Conservation (phyloP, 768 basidiomycete genomes). For the Mycena vulgaris region DNA sequence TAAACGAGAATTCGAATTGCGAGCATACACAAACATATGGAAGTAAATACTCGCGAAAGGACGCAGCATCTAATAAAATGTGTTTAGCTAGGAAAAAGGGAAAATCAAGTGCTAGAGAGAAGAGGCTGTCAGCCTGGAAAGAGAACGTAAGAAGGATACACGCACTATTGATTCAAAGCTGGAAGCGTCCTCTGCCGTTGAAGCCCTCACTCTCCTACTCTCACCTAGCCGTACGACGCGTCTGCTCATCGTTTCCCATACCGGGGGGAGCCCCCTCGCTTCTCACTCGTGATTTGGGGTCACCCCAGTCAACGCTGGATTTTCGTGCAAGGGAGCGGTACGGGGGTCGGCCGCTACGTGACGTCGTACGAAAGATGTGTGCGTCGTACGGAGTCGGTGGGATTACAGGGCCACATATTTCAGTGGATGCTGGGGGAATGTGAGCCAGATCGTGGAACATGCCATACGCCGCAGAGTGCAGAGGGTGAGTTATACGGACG, state of each 20-base stretch:
- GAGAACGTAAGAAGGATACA: neutral
- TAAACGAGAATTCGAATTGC: too few species aligned
- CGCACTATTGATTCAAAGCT: neutral
- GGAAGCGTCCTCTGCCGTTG: neutral
- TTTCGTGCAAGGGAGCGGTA: neutral
- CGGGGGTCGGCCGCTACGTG: too few species aligned
- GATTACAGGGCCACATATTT: too few species aligned
- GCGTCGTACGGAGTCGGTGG: neutral
- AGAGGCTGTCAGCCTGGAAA: neutral
- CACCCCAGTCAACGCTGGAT: neutral
- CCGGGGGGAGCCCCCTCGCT: neutral
- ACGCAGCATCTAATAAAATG: neutral
- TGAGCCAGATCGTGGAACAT: too few species aligned
- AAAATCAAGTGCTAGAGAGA: neutral
- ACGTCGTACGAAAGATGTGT: neutral
- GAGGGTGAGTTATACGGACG: neutral
- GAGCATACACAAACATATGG: too few species aligned
- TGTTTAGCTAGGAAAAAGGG: neutral
- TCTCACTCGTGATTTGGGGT: neutral
- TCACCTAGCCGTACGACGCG: neutral
- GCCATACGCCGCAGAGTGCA: neutral
- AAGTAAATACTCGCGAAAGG: neutral
- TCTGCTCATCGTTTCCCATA: constrained; percentile 42
- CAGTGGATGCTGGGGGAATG: too few species aligned
- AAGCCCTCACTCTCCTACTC: neutral